phyloP scores from a whole-genome alignment of 2,329 filamentous ascomycete species.

The Monosporascus sp. region DNA sequence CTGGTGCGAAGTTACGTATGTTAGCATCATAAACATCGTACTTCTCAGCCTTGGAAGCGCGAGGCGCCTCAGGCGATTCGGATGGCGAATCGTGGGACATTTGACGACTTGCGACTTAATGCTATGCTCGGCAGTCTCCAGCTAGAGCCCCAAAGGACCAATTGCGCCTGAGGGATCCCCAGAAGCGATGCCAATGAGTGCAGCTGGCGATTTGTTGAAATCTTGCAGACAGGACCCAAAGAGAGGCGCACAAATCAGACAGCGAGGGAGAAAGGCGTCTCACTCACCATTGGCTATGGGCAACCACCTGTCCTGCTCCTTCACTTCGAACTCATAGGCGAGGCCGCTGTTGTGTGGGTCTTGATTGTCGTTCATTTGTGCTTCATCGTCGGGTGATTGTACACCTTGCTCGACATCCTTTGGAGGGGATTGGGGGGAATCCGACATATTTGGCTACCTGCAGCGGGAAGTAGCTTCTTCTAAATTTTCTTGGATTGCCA shows the following conservation, averaged over 20 bases:
- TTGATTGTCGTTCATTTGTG: constrained; percentile 84
- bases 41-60: constrained; percentile 44
- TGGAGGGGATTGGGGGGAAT: constrained; percentile 76
- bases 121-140: constrained; percentile 31
- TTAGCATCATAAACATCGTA: constrained; percentile 73
- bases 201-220: constrained; percentile 12
- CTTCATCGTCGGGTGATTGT: constrained; percentile 91
- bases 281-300: constrained; percentile 99
- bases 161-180: constrained; percentile 34
- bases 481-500: constrained; percentile 50
- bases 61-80: constrained; percentile 44
- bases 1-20: constrained; percentile 90
- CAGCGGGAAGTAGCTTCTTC: constrained; percentile 60
- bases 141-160: constrained; percentile 36
- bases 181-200: constrained; percentile 45
- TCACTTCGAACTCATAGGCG: constrained; percentile 94
- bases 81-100: constrained; percentile 58
- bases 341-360: constrained; percentile 72
- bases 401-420: constrained; percentile 92
- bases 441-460: constrained; percentile 87
- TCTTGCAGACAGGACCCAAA: constrained; percentile 26
- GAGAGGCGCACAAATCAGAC: constrained; percentile 45
- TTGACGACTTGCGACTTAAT: constrained; percentile 27
- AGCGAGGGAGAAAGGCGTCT: constrained; percentile 27
- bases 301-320: constrained; percentile 99